Evolutionary conservation across 208 protist species (phyloP), one percentile per base, ranked within the genome.

Genomic region (Trypanosoma melophagium): DNA sequence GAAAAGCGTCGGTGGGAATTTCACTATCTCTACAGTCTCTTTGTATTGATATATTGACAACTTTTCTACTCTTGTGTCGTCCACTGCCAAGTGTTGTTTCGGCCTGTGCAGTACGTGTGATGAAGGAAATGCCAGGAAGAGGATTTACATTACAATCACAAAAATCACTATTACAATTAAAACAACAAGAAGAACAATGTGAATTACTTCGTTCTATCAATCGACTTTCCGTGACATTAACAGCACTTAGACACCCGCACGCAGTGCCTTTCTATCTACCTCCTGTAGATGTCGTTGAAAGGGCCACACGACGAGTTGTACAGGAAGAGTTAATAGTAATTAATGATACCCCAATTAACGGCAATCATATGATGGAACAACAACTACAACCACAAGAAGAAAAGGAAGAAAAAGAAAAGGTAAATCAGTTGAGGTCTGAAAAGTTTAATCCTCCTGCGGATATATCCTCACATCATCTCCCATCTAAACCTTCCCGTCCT

Each of bases 191-290:
- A 47, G 1, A 52, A 4, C 41, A 68, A 53, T 38, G 58, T 17
- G 8, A 50, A 21, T 28, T 74, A 2, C 24, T 77, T 53, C 54
- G 80, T 79, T 45, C 73, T 49, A 54, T 74, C 13, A 21, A 28
- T n/a, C 60, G 45, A 40, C 69, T 74, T 51, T 62, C 61, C n/a
- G 69, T 56, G 9, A 69, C 56, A 13, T 45, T 74, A 2, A 67
- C 66, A 76, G 58, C 76, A 69, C 25, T 79, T 25, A 76, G 74
- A 0, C 79, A 90, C 51, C 80, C 84, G 13, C 59, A 72, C 41
- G 80, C 79, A 14, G 19, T 90, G 19, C 80, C 84, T 14, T 77
- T 83, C 51, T 79, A 79, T 64, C 60, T 84, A 35, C 80, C 80
- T 21, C 69, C 78, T n/a, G 51, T 72, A 56, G 69, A 85, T 25